phyloP scores from a whole-genome alignment of 371 early-diverging fungal species.

The Mucor irregularis region DNA sequence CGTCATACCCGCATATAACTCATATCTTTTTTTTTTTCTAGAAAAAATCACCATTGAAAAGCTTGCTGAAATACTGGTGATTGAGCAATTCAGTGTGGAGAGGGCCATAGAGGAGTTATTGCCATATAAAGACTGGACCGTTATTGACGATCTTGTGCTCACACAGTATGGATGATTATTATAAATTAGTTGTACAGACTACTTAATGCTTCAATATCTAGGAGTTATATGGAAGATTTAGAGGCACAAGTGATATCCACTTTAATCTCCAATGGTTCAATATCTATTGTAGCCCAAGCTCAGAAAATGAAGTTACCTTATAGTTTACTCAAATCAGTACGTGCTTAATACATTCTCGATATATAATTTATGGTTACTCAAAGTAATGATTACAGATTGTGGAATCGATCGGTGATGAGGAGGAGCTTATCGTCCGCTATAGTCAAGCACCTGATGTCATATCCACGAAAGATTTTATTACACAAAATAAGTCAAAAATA shows the following conservation, averaged over 20 bases:
- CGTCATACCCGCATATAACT: background rate
- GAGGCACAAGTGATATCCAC: background rate
- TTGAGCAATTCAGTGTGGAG: conserved; percentile 1
- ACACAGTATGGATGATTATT: too few relatives aligned
- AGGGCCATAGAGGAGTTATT: conserved; percentile 1
- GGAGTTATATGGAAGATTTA: background rate
- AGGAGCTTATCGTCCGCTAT: background rate
- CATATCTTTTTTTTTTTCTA: background rate
- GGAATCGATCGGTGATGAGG: background rate
- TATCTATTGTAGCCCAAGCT: conserved; percentile 8
- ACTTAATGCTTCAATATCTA: background rate
- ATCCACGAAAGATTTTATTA: conserved; percentile 1
- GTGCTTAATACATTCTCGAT: background rate
- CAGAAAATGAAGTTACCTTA: conserved; percentile 22
- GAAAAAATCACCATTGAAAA: conserved; percentile 13
- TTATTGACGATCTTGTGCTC: conserved; percentile 21
- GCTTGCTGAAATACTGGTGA: conserved; percentile 1
- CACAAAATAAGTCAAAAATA: background rate
- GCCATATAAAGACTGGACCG: conserved; percentile 1
- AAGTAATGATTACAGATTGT: background rate
- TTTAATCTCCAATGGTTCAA: background rate
- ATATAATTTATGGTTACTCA: background rate
- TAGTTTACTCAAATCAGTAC: conserved; percentile 17
- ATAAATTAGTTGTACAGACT: too few relatives aligned
- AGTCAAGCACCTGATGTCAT: conserved; percentile 11